These are phyloP conservation scores for Ceratobasidium theobromae DNA, from an alignment of 1,284 basidiomycete species.

Conservation along the genomic window DNA sequence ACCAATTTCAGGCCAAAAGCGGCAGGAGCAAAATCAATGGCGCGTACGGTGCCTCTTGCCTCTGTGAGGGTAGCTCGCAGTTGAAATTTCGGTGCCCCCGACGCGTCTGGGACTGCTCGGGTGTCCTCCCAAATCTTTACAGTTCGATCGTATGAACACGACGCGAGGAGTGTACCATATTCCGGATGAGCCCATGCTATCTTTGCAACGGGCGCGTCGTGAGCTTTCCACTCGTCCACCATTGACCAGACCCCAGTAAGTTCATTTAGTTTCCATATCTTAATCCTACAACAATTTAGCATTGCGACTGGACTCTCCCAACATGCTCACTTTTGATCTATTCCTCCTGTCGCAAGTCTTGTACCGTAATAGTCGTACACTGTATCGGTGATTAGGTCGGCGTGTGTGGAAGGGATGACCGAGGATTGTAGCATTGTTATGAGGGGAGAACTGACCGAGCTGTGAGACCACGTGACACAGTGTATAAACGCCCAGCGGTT, in stretches of 20 bases:
- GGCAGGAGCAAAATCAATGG: slow-evolving; percentile 82
- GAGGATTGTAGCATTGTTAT: slow-evolving; percentile 37
- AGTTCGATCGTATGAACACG: slow-evolving; percentile 82
- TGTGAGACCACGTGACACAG: background rate
- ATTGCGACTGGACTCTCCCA: slow-evolving; percentile 31
- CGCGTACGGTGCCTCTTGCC: slow-evolving; percentile 78
- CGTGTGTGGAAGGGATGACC: slow-evolving; percentile 57
- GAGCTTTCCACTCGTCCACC: slow-evolving; percentile 90
- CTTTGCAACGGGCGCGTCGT: slow-evolving; percentile 81
- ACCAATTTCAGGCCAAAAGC: slow-evolving; percentile 86
- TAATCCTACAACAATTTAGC: slow-evolving; percentile 58
- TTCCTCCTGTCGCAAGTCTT: slow-evolving; percentile 69
- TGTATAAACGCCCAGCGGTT: background rate
- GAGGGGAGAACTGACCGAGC: slow-evolving; percentile 35
- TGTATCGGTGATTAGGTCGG: slow-evolving; percentile 78
- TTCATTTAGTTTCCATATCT: slow-evolving; percentile 77
- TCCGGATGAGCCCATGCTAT: slow-evolving; percentile 89
- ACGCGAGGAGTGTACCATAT: slow-evolving; percentile 82
- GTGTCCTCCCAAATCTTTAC: slow-evolving; percentile 87
- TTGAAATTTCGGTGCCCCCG: slow-evolving; percentile 39
- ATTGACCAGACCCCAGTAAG: slow-evolving; percentile 67
- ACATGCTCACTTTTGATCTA: slow-evolving; percentile 68
- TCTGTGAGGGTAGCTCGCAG: slow-evolving; percentile 70
- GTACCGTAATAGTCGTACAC: slow-evolving; percentile 89
- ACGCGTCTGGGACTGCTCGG: slow-evolving; percentile 41